Conservation (phyloP, 768 basidiomycete genomes). For the Suillus tomentosus region DNA sequence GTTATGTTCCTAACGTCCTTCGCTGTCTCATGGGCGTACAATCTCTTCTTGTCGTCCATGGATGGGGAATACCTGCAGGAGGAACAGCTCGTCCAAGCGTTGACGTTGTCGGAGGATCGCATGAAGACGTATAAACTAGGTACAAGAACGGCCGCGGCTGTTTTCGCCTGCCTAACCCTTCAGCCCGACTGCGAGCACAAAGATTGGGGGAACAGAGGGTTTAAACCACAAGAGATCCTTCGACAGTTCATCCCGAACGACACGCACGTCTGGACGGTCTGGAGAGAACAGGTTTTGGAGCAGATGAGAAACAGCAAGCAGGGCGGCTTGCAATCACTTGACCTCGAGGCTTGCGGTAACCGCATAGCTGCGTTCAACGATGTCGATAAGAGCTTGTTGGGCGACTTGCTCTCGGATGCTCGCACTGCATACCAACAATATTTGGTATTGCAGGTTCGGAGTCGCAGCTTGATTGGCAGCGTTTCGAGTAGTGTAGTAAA, state of each 20-base stretch:
- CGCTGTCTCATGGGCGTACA: constrained; percentile 26
- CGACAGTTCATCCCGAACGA: constrained; percentile 14
- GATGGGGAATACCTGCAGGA: constrained; percentile 20
- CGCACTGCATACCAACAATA: neutral
- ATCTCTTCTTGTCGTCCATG: constrained; percentile 29
- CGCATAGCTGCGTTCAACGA: neutral
- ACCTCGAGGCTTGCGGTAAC: neutral
- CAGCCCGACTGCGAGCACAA: neutral
- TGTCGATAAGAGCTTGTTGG: neutral
- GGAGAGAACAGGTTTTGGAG: constrained; percentile 8
- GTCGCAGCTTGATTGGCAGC: neutral
- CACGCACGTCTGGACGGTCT: constrained; percentile 11
- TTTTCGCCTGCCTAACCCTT: constrained; percentile 11
- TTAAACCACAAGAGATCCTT: constrained; percentile 6
- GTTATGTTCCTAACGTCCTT: constrained; percentile 25
- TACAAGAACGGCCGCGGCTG: constrained; percentile 12
- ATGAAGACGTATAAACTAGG: constrained; percentile 14
- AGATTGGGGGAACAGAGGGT: neutral
- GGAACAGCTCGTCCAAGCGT: constrained; percentile 15
- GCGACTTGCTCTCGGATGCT: neutral
- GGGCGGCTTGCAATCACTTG: neutral
- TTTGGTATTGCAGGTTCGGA: neutral
- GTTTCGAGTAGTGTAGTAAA: neutral
- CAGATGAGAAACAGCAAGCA: neutral
- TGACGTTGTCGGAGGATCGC: constrained; percentile 15